Evolutionary conservation across 306 rosid species (phyloP).

Genomic region (Dryas octopetala): DNA sequence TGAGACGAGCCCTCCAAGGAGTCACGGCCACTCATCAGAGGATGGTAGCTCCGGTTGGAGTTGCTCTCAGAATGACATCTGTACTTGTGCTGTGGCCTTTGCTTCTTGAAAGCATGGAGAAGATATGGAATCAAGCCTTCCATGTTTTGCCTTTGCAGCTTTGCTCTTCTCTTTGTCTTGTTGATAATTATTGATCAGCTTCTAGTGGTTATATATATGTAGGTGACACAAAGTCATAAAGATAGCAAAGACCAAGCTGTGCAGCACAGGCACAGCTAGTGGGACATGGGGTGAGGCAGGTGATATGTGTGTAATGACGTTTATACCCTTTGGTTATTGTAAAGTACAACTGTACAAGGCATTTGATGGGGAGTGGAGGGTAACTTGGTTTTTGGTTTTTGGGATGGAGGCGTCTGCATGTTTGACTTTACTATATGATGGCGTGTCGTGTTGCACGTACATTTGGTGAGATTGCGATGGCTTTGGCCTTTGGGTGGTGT

Average conservation of each 20-base stretch:
- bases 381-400: background rate
- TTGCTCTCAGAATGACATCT: constrained; percentile 48
- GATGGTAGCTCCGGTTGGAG: constrained; percentile 71
- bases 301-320: background rate
- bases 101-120: constrained; percentile 65
- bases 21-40: constrained; percentile 35
- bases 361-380: background rate
- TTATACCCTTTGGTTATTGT: background rate
- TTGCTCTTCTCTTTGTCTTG: background rate
- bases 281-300: constrained; percentile 1
- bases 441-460: background rate
- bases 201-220: background rate
- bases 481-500: background rate
- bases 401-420: background rate
- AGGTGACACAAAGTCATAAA: background rate
- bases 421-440: background rate
- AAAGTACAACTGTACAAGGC: background rate
- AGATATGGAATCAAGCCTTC: constrained; percentile 87
- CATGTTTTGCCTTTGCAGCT: constrained; percentile 33
- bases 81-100: constrained; percentile 37
- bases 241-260: background rate
- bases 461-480: constrained; percentile 10
- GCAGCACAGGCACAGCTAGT: background rate
- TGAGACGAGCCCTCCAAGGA: constrained; percentile 62
- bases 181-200: background rate